Base-by-base conservation (phyloP, 2,329 filamentous ascomycete genomes). In the Hymenoscyphus scutula region DNA sequence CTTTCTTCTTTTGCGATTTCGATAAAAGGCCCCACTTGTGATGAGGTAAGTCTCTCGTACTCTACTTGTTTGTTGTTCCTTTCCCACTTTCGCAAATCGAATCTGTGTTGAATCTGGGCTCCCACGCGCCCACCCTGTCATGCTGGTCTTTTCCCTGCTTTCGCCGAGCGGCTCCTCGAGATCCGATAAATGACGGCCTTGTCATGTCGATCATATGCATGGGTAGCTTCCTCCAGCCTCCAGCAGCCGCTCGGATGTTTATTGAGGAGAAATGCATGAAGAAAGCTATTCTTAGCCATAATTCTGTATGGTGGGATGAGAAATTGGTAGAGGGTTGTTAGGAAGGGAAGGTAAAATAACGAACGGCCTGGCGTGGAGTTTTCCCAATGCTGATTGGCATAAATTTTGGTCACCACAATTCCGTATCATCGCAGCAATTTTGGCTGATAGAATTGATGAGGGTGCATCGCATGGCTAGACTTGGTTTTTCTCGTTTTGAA, bases 141-240 rank as follows among this genome's bases (percentile, higher is more conserved):
- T 30, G 51, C 8, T 32, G 32, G 32, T 34, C 32, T 48, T 48
- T 48, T 48, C 41, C 41, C 41, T 48, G 41, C 19, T 48, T 23
- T 48, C 19, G n/a, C 25, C 30, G 29, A 15, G 29, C 51, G 51
- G 51, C 51, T 54, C 25, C 29, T 54, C 25, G 13, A 27, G 51
- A 54, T 54, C 51, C 51, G 51, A 54, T 29, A 54, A 54, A 19
- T 23, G 41, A 25, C 10, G 41, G 11, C 25, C 51, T 30, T 54
- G 25, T n/a, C 51, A 54, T 32, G 51, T 54, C 15, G 51, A 54
- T 54, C 51, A 54, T 29, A 8, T 17, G 51, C 51, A 54, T 51
- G 51, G 51, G 51, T 54, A 48, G 41, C 41, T 48, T 48, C n/a
- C n/a, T 23, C 41, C 41, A 48, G 41, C 41, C 41, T 48, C n/a